Evolutionary conservation across 2,329 filamentous ascomycete species (phyloP), one percentile per base, ranked within the genome.

Genomic region (Colletotrichum higginsianum): DNA sequence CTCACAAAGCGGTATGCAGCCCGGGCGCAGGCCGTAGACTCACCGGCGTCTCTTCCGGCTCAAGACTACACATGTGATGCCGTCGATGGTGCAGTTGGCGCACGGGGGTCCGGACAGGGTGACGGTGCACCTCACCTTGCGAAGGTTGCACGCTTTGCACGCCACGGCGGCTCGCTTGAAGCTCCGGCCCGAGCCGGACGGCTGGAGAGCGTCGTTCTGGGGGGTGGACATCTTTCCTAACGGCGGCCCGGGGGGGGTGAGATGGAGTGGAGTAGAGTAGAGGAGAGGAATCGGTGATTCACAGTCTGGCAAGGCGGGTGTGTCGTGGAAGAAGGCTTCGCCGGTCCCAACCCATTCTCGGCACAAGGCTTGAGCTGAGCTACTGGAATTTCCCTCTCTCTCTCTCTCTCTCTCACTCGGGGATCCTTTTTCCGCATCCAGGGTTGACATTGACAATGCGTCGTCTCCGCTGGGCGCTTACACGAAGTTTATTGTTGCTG

Each of bases 121-220:
- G 47, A 77, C 70, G 0, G 53, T 75, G n/a, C 76, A 77, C 23
- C 76, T 67, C 23, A 77, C 76, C 50, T 77, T 77, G 30, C 76
- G 75, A 23, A 55, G 49, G 9, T 76, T 72, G 53, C 76, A 77
- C 42, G 75, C 71, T 26, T 73, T 72, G 35, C 73, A 76, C 7
- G 75, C 76, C n/a, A 73, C 71, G 16, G 73, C 58, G n/a, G 67
- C 67, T 15, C 67, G 55, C 40, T 66, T 66, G 62, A 70, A 66
- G 16, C 62, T 66, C 26, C 67, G 61, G 11, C 55, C 62, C 21
- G 47, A 47, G 5, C 26, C 38, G 15, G 66, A 52, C n/a, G 12
- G 35, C n/a, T 15, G 18, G 7, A 53, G 18, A 67, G 49, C 12
- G 62, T 42, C 56, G 49, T 55, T 55, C 18, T 58, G 52, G 46